Conservation (phyloP, 1,139 yeast genomes). For the Magnusiomyces suaveolens region DNA sequence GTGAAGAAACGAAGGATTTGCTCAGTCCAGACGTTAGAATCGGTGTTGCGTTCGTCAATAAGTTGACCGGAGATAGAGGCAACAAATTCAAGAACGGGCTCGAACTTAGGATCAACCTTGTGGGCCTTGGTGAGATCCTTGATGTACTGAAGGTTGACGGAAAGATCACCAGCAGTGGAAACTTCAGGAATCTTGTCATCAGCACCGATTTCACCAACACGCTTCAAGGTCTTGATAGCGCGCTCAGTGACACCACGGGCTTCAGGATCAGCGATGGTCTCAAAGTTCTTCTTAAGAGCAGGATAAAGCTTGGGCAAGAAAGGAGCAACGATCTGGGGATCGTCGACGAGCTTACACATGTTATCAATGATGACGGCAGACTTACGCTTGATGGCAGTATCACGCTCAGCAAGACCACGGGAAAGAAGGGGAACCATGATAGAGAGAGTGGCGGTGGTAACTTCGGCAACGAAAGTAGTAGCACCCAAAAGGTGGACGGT, state of each 20-base stretch:
- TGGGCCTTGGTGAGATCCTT: slow-evolving; percentile 57
- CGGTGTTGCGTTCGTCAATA: slow-evolving; percentile 95
- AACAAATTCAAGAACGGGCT: slow-evolving; percentile 64
- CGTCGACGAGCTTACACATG: slow-evolving; percentile 99
- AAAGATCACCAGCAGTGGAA: slow-evolving; percentile 94
- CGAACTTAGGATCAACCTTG: slow-evolving; percentile 62
- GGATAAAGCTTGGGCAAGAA: slow-evolving; percentile 93
- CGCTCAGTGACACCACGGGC: slow-evolving; percentile 97
- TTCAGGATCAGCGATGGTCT: slow-evolving; percentile 98
- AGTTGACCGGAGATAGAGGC: slow-evolving; percentile 98
- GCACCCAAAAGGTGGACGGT: slow-evolving; percentile 99
- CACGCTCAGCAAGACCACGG: slow-evolving; percentile 99
- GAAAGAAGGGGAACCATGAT: slow-evolving; percentile 98
- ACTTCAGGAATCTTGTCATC: slow-evolving; percentile 89
- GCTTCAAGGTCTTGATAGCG: slow-evolving; percentile 93
- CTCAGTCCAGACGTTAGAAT: slow-evolving; percentile 83
- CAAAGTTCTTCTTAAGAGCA: slow-evolving; percentile 85
- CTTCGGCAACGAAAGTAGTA: slow-evolving; percentile 98
- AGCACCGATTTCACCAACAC: slow-evolving; percentile 94
- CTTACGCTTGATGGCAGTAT: slow-evolving; percentile 97
- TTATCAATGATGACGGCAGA: slow-evolving; percentile 98
- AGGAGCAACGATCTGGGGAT: slow-evolving; percentile 99
- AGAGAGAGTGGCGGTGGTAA: slow-evolving; percentile 97
- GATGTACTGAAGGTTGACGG: slow-evolving; percentile 77
- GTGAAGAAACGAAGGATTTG: slow-evolving; percentile 90